phyloP scores from a whole-genome alignment of 2,329 filamentous ascomycete species.

The Annulohypoxylon truncatum region DNA sequence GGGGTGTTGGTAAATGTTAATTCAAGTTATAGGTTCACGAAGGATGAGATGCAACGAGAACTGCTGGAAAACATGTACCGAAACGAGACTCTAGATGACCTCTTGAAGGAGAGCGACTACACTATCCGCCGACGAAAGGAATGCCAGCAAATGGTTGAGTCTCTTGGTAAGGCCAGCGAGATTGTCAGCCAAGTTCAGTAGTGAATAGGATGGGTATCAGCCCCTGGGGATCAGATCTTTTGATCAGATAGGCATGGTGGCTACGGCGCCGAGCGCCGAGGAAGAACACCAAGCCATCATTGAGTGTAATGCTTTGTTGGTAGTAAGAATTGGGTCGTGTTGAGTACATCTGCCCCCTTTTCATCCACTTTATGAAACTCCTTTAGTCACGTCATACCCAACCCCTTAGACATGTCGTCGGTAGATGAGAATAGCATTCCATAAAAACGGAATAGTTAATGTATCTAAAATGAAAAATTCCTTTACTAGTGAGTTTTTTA shows the following conservation, averaged over 20 bases:
- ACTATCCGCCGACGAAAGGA: conserved; percentile 95
- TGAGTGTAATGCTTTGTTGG: conserved; percentile 18
- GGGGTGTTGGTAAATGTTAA: conserved; percentile 30
- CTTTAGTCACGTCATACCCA: conserved; percentile 33
- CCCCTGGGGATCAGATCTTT: not conserved
- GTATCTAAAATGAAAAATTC: conserved; percentile 30
- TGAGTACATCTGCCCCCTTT: conserved; percentile 27
- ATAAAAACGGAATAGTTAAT: conserved; percentile 35
- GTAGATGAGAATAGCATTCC: conserved; percentile 33
- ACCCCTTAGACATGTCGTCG: conserved; percentile 29
- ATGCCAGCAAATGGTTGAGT: conserved; percentile 99
- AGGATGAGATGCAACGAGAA: conserved; percentile 98
- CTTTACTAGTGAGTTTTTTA: not conserved
- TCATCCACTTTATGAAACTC: conserved; percentile 12
- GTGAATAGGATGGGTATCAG: conserved; percentile 7
- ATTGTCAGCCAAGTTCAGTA: conserved; percentile 88
- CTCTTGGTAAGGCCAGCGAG: conserved; percentile 87
- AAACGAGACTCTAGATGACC: conserved; percentile 86
- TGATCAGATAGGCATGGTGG: conserved; percentile 10
- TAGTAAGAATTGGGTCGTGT: conserved; percentile 22
- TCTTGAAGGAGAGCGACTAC: conserved; percentile 98
- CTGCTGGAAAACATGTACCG: conserved; percentile 98
- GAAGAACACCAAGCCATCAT: conserved; percentile 3
- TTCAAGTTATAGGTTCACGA: conserved; percentile 75
- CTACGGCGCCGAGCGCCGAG: conserved; percentile 8